phyloP scores from a whole-genome alignment of 2,329 filamentous ascomycete genomes.

The Aspergillus sp. region DNA sequence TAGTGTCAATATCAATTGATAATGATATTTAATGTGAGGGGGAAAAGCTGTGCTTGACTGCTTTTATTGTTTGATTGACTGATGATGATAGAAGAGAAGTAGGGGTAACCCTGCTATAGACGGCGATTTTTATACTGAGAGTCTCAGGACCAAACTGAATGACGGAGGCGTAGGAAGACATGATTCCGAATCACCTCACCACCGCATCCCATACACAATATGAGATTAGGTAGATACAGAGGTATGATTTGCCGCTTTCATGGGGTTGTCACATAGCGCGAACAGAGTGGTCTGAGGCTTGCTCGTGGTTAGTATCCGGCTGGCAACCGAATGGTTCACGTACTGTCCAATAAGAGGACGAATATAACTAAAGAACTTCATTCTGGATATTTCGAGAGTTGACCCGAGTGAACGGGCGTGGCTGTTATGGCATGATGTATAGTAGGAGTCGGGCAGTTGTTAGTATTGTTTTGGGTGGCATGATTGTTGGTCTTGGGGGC shows the following conservation, averaged over 20 bases:
- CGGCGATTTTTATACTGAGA: not conserved
- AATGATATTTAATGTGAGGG: not conserved
- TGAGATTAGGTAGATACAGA: not conserved
- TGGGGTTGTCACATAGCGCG: not conserved
- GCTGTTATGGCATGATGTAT: not conserved
- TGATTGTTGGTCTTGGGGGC: not conserved
- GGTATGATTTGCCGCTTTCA: not conserved
- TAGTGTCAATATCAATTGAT: not conserved
- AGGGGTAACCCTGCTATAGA: not conserved
- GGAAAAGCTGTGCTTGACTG: not conserved
- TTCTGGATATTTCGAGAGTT: not conserved
- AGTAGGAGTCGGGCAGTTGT: not conserved
- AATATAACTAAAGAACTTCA: not conserved
- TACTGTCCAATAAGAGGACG: not conserved
- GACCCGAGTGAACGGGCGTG: not conserved
- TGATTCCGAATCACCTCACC: slow-evolving; percentile 9
- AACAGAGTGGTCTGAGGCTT: slow-evolving; percentile 2
- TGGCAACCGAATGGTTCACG: not conserved
- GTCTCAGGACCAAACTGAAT: not conserved
- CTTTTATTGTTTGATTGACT: not conserved
- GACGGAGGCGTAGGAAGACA: not conserved
- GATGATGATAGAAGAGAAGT: not conserved
- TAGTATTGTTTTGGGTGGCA: not conserved
- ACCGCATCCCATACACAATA: not conserved
- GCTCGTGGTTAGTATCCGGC: not conserved